Base-by-base conservation (phyloP, 192 early-diverging fungal genomes). In the Coemansia sp. region DNA sequence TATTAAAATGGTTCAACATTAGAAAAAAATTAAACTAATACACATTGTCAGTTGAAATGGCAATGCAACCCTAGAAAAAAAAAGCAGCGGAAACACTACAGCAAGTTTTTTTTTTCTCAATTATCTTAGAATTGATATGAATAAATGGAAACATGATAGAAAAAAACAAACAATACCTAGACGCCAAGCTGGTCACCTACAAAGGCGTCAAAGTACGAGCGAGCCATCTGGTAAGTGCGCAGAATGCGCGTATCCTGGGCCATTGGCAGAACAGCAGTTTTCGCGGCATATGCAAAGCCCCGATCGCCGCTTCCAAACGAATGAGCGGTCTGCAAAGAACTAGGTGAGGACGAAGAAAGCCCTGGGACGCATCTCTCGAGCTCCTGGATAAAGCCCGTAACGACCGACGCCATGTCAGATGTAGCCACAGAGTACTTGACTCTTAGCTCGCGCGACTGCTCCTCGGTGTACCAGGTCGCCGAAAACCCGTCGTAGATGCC, bases 121-220 rank as follows among this genome's bases (percentile, higher is more conserved):
- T 32, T 6, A 6, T 32, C 30, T 32, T 32, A 20, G 25, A 30
- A 24, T 4, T 36, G 20, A 52, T 29, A 6, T 1, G 50, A 35
- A 36, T 1, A 2, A 56, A 23, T 22, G 25, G 20, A 60, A 16
- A 39, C 18, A 51, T 16, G 52, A 51, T 45, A 50, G 18, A 18
- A 32, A 50, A 10, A 25, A 54, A 20, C 16, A 23, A 28, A 16
- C 11, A 4, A 39, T 8, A 58, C 14, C 39, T 50, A 74, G 2
- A 50, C 68, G 3, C 58, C 64, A 2, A 74, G 46, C 24, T 69
- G 61, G 22, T 53, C 60, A 23, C 55, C 60, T 7, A 80, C 69
- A 34, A 80, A 61, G 18, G 65, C 66, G 59, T 70, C 69, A 74
- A 80, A 80, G 61, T 72, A 80, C 14, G 72, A 60, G 28, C 64